Conservation (phyloP, 2,329 filamentous ascomycete species). For the Bipolaris gigantea region DNA sequence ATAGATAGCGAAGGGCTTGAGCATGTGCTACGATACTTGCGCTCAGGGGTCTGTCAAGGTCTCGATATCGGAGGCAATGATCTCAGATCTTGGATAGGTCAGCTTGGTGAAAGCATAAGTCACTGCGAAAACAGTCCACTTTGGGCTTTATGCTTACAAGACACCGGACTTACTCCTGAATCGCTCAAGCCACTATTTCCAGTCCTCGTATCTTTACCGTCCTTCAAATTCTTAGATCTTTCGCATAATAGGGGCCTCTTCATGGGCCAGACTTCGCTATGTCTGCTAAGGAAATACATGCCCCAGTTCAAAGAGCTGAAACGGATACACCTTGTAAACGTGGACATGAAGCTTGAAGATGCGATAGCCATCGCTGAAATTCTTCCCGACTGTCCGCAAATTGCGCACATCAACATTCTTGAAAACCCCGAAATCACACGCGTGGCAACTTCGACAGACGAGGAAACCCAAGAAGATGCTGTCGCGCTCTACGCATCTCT, state of each 20-base stretch:
- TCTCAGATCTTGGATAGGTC: constrained; percentile 51
- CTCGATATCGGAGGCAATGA: constrained; percentile 89
- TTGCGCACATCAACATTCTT: constrained; percentile 85
- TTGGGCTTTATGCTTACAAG: constrained; percentile 82
- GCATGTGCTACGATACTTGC: constrained; percentile 76
- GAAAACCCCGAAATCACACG: constrained; percentile 75
- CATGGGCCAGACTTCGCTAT: constrained; percentile 72
- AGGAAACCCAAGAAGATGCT: constrained; percentile 85
- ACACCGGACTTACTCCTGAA: constrained; percentile 76
- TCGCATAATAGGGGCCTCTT: constrained; percentile 88
- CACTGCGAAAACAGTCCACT: constrained; percentile 58
- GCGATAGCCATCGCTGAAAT: constrained; percentile 90
- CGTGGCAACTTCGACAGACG: constrained; percentile 74
- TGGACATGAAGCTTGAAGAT: constrained; percentile 81
- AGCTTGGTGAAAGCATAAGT: constrained; percentile 57
- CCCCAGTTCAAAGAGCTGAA: constrained; percentile 78
- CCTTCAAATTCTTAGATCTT: constrained; percentile 86
- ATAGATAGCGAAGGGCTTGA: constrained; percentile 73
- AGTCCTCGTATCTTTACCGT: constrained; percentile 66
- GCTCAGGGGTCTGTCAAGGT: constrained; percentile 77
- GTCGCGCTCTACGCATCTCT: constrained; percentile 91
- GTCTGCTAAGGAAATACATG: constrained; percentile 77
- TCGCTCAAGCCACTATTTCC: constrained; percentile 76
- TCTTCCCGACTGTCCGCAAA: constrained; percentile 75
- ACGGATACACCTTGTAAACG: constrained; percentile 83